These are phyloP conservation scores for Avicennia marina DNA, from an alignment of 257 asterid genomes.

Conservation along the genomic window DNA sequence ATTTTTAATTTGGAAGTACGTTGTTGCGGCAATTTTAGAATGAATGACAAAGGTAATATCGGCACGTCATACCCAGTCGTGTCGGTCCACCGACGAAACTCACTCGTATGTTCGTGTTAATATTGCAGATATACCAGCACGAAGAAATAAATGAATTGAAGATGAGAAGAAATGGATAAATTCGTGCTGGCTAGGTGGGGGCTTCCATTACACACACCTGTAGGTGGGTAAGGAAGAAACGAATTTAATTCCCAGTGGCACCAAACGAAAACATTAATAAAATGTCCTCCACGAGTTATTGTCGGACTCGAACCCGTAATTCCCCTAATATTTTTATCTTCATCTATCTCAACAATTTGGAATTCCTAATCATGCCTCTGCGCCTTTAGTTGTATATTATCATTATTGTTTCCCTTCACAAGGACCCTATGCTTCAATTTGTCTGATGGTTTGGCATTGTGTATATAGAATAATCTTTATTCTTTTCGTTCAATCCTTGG, in stretches of 20 bases:
- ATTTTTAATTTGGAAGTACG: too few species aligned
- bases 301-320: slow-evolving; percentile 24
- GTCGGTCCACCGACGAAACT: slow-evolving; percentile 22
- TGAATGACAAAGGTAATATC: too few species aligned
- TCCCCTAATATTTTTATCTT: not conserved
- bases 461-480: slow-evolving; percentile 30
- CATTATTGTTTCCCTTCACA: not conserved
- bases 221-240: slow-evolving; percentile 17
- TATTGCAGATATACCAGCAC: too few species aligned
- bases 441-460: slow-evolving; percentile 30
- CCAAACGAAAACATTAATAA: slow-evolving; percentile 12
- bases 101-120: too few species aligned
- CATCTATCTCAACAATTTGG: slow-evolving; percentile 15
- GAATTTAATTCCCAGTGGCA: slow-evolving; percentile 8
- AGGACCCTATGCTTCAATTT: slow-evolving; percentile 6
- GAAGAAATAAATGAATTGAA: not conserved
- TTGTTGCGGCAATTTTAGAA: too few species aligned
- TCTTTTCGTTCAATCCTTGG: too few species aligned
- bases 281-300: slow-evolving; percentile 35
- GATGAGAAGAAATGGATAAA: slow-evolving; percentile 24
- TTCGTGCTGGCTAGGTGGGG: slow-evolving; percentile 38
- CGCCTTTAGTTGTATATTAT: slow-evolving; percentile 26
- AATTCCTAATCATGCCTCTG: slow-evolving; percentile 26
- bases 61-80: too few species aligned
- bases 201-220: slow-evolving; percentile 20